Conservation (phyloP, 164 flowering plant species). For the Santalum album region DNA sequence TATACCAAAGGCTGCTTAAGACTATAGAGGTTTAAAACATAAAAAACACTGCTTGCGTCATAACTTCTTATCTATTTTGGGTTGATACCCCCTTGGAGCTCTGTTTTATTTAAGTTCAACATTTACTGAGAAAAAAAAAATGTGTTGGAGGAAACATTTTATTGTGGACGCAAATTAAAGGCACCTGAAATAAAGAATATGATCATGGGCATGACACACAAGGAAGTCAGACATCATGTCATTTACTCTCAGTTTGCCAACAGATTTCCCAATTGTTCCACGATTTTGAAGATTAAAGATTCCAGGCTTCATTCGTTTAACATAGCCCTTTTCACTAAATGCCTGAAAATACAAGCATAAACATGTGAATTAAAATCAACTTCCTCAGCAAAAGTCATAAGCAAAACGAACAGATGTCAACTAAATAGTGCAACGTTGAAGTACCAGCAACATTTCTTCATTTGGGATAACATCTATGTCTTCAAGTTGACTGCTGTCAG, state of each 20-base stretch:
- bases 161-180: neutral
- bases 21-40: too few relatives aligned
- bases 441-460: slow-evolving; percentile 89
- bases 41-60: too few relatives aligned
- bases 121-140: neutral
- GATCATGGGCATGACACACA: slow-evolving; percentile 86
- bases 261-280: slow-evolving; percentile 95
- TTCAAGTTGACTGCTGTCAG: slow-evolving; percentile 71
- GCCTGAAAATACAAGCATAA: slow-evolving; percentile 35
- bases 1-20: too few relatives aligned
- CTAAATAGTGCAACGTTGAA: neutral
- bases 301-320: slow-evolving; percentile 85
- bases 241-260: slow-evolving; percentile 87
- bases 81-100: too few relatives aligned
- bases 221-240: slow-evolving; percentile 92
- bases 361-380: neutral
- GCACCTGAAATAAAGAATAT: slow-evolving; percentile 89
- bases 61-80: too few relatives aligned
- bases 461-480: slow-evolving; percentile 95
- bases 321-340: slow-evolving; percentile 91
- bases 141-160: neutral
- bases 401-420: neutral
- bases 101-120: too few relatives aligned
- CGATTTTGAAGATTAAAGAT: slow-evolving; percentile 85
- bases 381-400: neutral